Base-by-base conservation (phyloP, 192 early-diverging fungal species). In the Backusella mclennaniae region DNA sequence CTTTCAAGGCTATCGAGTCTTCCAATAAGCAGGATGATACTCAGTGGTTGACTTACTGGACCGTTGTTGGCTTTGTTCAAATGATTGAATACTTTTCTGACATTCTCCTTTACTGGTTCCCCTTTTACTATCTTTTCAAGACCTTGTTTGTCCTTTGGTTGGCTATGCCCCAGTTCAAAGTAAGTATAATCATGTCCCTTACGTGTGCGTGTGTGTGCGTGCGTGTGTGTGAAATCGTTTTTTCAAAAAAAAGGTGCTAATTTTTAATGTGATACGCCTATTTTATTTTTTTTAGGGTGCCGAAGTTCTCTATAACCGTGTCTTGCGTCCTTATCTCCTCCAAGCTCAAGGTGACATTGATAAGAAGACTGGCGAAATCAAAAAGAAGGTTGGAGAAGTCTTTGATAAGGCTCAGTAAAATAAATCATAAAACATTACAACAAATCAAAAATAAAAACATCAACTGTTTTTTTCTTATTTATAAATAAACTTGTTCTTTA, bases 91-190 rank as follows among this genome's bases (percentile, higher is more conserved):
- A 94, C 86, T 98, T 98, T 76, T 87, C 91, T n/a, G 95, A 97
- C 67, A 52, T 92, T 67, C 67, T 99, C 12, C 84, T 97, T 36
- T 95, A 95, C 89, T 99, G 97, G 96, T 80, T 96, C 75, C 95
- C 96, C 56, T 96, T 99, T 85, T 99, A 97, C 88, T 97, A 94
- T 82, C 82, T 92, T 52, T 87, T 98, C 86, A 99, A 99, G 88
- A 91, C 95, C n/a, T 79, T 90, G 12, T 88, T 98, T 74, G 85
- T 97, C 76, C 80, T 97, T 68, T 99, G 94, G 92, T 88, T 97
- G 46, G 85, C 93, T 82, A 75, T 93, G 67, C 95, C 94, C 73
- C 84, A 86, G 72, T 91, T 91, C 80, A 80, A 83, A 66, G 86
- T 90, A 84, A 75, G 83, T 84, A 7, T 53, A 66, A 66, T 33